Evolutionary conservation across 176 grass and related monocot genomes (phyloP).

Genomic region (Areca catechu): DNA sequence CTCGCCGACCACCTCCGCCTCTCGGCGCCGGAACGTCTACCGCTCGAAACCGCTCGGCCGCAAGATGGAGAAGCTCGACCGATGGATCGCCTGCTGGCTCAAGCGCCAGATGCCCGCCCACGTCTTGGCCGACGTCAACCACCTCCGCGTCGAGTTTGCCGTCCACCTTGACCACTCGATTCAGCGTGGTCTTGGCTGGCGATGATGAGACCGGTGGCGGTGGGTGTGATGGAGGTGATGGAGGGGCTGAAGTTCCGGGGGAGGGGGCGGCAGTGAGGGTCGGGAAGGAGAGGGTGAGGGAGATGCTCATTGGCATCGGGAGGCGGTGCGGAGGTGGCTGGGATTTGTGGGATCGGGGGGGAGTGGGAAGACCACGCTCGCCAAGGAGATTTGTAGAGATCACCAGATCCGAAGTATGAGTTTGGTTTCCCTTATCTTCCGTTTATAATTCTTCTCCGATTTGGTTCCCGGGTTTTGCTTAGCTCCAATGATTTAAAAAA

Average conservation of each 20-base stretch:
- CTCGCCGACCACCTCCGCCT: conserved; percentile 43
- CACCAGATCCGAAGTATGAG: conserved; percentile 61
- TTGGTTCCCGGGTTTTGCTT: no score
- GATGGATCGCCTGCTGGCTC: conserved; percentile 71
- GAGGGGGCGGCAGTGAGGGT: conserved; percentile 29
- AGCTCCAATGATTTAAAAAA: no score
- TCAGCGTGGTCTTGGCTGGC: conserved; percentile 49
- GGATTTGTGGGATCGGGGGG: conserved; percentile 90
- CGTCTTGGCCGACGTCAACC: conserved; percentile 49
- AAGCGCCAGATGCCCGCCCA: conserved; percentile 57
- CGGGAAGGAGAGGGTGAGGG: conserved; percentile 70
- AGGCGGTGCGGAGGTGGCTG: conserved; percentile 36
- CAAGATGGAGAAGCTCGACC: no score
- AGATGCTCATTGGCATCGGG: conserved; percentile 62
- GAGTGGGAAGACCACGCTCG: conserved; percentile 99
- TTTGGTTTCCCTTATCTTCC: background rate
- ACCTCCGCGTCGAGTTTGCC: conserved; percentile 57
- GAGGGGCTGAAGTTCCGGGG: conserved; percentile 9
- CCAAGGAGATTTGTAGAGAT: conserved; percentile 85
- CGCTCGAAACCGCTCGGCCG: no score
- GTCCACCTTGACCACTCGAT: conserved; percentile 48
- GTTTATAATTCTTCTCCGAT: background rate
- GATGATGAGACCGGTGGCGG: no score
- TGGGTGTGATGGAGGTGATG: conserved; percentile 15
- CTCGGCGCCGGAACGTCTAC: no score